phyloP scores from a whole-genome alignment of 768 basidiomycete species.

The Dacryopinax spathularia region DNA sequence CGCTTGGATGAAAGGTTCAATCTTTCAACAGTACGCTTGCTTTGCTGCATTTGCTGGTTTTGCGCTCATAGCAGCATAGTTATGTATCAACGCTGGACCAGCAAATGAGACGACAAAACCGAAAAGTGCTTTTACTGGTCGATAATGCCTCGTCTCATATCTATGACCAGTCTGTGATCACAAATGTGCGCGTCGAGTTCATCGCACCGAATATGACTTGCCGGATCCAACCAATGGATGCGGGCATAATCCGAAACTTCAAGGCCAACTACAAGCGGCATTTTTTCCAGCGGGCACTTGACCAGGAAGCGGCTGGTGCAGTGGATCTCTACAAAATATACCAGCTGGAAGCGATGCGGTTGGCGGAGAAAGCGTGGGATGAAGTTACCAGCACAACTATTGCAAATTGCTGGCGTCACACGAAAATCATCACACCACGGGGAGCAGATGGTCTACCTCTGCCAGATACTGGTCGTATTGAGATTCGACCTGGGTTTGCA shows the following conservation, averaged over 20 bases:
- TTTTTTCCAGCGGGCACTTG: slow-evolving; percentile 22
- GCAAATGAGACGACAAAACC: slow-evolving; percentile 5
- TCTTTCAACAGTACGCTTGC: slow-evolving; percentile 26
- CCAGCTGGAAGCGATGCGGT: slow-evolving; percentile 28
- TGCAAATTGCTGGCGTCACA: slow-evolving; percentile 28
- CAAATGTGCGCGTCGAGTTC: slow-evolving; percentile 5
- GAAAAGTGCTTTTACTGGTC: slow-evolving; percentile 11
- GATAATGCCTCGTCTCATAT: slow-evolving; percentile 12
- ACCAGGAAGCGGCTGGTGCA: slow-evolving; percentile 11
- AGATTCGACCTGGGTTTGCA: no score
- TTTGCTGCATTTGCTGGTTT: not conserved
- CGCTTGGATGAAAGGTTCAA: slow-evolving; percentile 27
- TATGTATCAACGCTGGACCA: slow-evolving; percentile 23
- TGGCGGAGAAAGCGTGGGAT: slow-evolving; percentile 26
- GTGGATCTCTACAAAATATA: slow-evolving; percentile 27
- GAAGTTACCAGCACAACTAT: slow-evolving; percentile 25
- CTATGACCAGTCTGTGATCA: not conserved
- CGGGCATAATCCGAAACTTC: slow-evolving; percentile 12
- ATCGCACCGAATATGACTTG: slow-evolving; percentile 13
- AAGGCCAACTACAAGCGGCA: slow-evolving; percentile 23
- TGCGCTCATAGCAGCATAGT: slow-evolving; percentile 8
- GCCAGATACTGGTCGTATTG: no score
- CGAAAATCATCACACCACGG: slow-evolving; percentile 21
- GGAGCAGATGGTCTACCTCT: not conserved
- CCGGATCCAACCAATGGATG: slow-evolving; percentile 13